Percentiles rank a stretch among this genome's conserved stretches.
These are phyloP conservation scores for Claviceps sorghi DNA, from an alignment of 2,329 filamentous ascomycete species.

Conservation along the genomic window DNA sequence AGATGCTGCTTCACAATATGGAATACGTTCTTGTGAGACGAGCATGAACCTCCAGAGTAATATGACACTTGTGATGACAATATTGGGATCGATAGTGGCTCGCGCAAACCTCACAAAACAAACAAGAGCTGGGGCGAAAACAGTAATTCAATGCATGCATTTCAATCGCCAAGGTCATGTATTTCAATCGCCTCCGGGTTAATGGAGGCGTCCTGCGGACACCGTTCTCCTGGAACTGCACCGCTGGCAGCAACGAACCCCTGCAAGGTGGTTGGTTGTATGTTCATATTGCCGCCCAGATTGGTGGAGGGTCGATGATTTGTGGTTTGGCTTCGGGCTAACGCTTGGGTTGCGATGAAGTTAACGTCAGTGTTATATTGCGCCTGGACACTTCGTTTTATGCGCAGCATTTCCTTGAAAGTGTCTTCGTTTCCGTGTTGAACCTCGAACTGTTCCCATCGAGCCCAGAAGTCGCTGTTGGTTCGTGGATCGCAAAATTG, in stretches of 20 bases:
- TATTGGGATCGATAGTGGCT: background rate
- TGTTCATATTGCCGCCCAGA: slow-evolving; percentile 79
- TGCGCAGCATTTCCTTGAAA: slow-evolving; percentile 96
- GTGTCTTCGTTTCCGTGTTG: slow-evolving; percentile 98
- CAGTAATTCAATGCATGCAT: background rate
- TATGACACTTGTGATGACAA: too few relatives aligned
- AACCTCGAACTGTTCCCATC: slow-evolving; percentile 95
- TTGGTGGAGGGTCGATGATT: slow-evolving; percentile 40
- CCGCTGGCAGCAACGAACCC: slow-evolving; percentile 85
- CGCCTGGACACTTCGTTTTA: slow-evolving; percentile 93
- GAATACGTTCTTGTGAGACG: too few relatives aligned
- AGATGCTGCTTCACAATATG: too few relatives aligned
- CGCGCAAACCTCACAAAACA: background rate
- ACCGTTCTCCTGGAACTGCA: slow-evolving; percentile 42
- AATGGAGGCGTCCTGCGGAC: slow-evolving; percentile 28
- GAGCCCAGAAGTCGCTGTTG: slow-evolving; percentile 80
- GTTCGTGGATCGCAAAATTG: slow-evolving; percentile 95
- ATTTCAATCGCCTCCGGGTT: slow-evolving; percentile 82
- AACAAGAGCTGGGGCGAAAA: background rate
- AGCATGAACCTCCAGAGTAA: too few relatives aligned
- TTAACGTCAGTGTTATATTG: slow-evolving; percentile 99
- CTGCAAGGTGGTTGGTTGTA: slow-evolving; percentile 72
- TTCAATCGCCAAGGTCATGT: slow-evolving; percentile 52
- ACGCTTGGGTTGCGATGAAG: slow-evolving; percentile 90
- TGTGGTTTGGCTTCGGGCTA: slow-evolving; percentile 65